A percentile compares a stretch with the other conserved stretches of the same genome.
Evolutionary conservation across 2,329 filamentous ascomycete species (phyloP).

Genomic region (Sphaerulina populicola): DNA sequence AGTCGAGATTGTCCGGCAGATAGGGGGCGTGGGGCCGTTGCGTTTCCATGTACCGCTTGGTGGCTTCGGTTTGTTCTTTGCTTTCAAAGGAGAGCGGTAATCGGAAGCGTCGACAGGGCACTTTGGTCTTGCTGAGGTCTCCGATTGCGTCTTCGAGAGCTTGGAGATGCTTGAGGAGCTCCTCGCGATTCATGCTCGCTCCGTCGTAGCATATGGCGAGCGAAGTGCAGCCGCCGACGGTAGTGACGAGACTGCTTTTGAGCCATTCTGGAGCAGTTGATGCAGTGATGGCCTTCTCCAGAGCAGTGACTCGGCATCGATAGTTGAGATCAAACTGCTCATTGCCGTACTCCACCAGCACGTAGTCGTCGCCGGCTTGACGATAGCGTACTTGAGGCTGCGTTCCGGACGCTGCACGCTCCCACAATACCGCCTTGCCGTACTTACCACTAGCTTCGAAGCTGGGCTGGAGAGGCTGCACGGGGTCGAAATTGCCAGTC

Average conservation of each 20-base stretch:
- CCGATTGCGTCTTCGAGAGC: constrained; percentile 37
- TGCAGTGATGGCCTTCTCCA: constrained; percentile 43
- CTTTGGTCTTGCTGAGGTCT: constrained; percentile 35
- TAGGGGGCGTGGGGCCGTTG: constrained; percentile 55
- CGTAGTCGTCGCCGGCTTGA: constrained; percentile 42
- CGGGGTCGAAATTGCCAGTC: constrained; percentile 28
- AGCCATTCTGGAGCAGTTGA: constrained; percentile 34
- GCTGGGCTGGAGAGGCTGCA: constrained; percentile 29
- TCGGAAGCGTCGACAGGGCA: constrained; percentile 38
- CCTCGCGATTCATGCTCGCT: constrained; percentile 30
- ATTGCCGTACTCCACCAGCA: constrained; percentile 52
- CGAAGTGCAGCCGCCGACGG: constrained; percentile 45
- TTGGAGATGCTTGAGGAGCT: constrained; percentile 36
- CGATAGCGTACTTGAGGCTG: constrained; percentile 30
- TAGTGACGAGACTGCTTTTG: constrained; percentile 41
- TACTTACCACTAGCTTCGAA: constrained; percentile 22
- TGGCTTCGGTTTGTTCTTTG: constrained; percentile 43
- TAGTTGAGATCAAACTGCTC: constrained; percentile 51
- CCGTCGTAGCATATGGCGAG: constrained; percentile 40
- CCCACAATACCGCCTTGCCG: constrained; percentile 28
- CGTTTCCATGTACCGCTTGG: constrained; percentile 54
- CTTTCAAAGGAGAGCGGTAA: constrained; percentile 40
- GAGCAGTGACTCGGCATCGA: constrained; percentile 47
- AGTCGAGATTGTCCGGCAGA: constrained; percentile 54
- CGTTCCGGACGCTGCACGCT: constrained; percentile 22